Evolutionary conservation across 345 rosid species (phyloP), one percentile per base, ranked within the genome.

Genomic region (Ceriops zippeliana): DNA sequence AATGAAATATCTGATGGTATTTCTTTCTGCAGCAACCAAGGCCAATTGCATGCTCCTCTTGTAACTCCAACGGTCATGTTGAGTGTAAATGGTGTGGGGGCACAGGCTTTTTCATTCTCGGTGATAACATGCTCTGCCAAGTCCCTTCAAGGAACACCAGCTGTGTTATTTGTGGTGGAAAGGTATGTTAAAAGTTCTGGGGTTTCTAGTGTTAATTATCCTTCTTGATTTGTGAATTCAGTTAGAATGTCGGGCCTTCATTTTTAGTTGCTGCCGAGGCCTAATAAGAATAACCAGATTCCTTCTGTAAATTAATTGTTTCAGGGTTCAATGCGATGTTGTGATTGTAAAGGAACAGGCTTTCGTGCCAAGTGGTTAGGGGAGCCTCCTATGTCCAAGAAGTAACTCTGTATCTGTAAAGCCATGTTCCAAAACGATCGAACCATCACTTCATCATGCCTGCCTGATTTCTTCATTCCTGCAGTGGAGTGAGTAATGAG

Each of bases 331-430:
- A 79, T 67, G 37, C 68, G 84, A 80, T 89, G 96, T 76, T 68
- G 76, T 1, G 87, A 88, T 77, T 91, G 98, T 69, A 83, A 93
- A 77, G 98, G 96, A 79, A 93, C 98, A 1, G 92, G 98, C 2
- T 93, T 88, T 76, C 96, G 96, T n/a, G 98, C 98, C 63, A 86
- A 86, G 80, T 93, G 98, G 97, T 81, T 93, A 86, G 91, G 83
- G 68, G 72, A 86, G 74, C 92, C 92, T 76, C 84, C 90, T 2
- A 70, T 80, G 57, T 66, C 83, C 17, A 82, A 80, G 69, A 79
- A 87, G 85, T 61, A 59, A 46, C 15, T 0, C 10, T 47, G 26
- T 17, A 26, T 28, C 15, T 57, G 28, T 5, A 54, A 54, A 54
- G 5, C 22, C 11, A 4, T 54, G 2, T 54, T 22, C 5, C 15